Evolutionary conservation across 1,139 yeast genomes (phyloP).

Genomic region (Scheffersomyces lignicola): DNA sequence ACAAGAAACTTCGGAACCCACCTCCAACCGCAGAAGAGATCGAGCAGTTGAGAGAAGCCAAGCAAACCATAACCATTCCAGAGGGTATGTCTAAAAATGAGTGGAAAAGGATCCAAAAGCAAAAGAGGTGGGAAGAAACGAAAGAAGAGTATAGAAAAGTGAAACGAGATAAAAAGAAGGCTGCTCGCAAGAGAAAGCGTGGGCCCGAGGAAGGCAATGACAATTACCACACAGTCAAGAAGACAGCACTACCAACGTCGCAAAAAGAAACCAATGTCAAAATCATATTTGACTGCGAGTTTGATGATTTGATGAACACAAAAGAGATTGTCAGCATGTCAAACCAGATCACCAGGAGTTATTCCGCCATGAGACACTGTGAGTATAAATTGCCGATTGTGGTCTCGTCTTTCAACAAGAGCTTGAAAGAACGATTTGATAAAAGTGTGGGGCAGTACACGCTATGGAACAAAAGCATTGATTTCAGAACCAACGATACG

Average conservation of each 20-base stretch:
- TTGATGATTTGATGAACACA: slow-evolving; percentile 85
- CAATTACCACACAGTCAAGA: slow-evolving; percentile 26
- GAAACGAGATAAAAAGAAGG: slow-evolving; percentile 56
- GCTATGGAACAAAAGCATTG: slow-evolving; percentile 61
- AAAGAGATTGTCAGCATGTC: slow-evolving; percentile 77
- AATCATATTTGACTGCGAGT: slow-evolving; percentile 80
- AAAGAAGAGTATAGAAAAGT: slow-evolving; percentile 56
- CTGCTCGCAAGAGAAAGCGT: slow-evolving; percentile 30
- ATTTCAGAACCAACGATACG: slow-evolving; percentile 47
- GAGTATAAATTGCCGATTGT: slow-evolving; percentile 57
- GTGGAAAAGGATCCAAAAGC: slow-evolving; percentile 71
- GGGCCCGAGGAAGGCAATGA: slow-evolving; percentile 16
- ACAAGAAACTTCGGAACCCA: too few species aligned
- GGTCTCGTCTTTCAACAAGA: slow-evolving; percentile 66
- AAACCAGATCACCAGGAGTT: slow-evolving; percentile 78
- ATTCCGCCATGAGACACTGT: slow-evolving; percentile 72
- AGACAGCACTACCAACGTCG: slow-evolving; percentile 33
- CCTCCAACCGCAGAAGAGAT: slow-evolving; percentile 17
- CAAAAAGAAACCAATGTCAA: slow-evolving; percentile 50
- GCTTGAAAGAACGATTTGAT: slow-evolving; percentile 68
- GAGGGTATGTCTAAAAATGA: slow-evolving; percentile 84
- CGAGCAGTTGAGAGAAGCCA: slow-evolving; percentile 12
- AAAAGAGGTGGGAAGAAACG: slow-evolving; percentile 60
- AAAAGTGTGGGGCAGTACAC: slow-evolving; percentile 56
- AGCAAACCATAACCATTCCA: slow-evolving; percentile 45